Evolutionary conservation across 345 rosid species (phyloP), one percentile per base, ranked within the genome.

Genomic region (Lepidium aucheri): DNA sequence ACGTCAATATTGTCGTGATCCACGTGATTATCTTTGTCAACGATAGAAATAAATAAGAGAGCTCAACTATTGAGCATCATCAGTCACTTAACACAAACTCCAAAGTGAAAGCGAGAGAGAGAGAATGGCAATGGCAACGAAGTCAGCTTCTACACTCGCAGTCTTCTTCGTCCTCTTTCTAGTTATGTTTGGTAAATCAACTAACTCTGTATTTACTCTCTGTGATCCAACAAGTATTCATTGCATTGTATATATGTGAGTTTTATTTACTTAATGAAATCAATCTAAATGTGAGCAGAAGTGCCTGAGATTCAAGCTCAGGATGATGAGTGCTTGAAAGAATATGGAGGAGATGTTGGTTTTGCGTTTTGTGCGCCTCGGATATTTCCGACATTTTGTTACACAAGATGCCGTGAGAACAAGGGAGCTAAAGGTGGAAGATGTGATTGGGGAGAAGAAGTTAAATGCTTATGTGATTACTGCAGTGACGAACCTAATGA

Each of bases 321-420:
- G 4, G 39, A 9, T 11, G 26, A 24, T 24, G 0, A 53, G 12
- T 74, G 77, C 45, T 46, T 74, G 43, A 45, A 33, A 67, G 73
- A 74, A 67, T 74, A 74, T 32, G 73, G 73, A 0, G 73, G 77
- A 1, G 53, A 73, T 39, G 77, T 74, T 36, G 77, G 77, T 10
- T 74, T 74, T 10, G 0, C 45, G 5, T 67, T 34, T 40, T 74
- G 73, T 46, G 73, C 73, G 39, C 77, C 73, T 17, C 26, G 45
- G 39, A 74, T 74, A 36, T 53, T 30, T 38, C 73, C 73, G 12
- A 45, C 73, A 39, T 0, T 74, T 67, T 74, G 73, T 47, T 60
- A 67, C 8, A 53, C 39, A 9, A 28, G 45, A 10, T 74, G 77
- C 39, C 77, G 69, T 36, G 41, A 30, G 30, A 67, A 60, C 64